Evolutionary conservation across 805 yeast species (phyloP).

Genomic region (Metschnikowia borealis): DNA sequence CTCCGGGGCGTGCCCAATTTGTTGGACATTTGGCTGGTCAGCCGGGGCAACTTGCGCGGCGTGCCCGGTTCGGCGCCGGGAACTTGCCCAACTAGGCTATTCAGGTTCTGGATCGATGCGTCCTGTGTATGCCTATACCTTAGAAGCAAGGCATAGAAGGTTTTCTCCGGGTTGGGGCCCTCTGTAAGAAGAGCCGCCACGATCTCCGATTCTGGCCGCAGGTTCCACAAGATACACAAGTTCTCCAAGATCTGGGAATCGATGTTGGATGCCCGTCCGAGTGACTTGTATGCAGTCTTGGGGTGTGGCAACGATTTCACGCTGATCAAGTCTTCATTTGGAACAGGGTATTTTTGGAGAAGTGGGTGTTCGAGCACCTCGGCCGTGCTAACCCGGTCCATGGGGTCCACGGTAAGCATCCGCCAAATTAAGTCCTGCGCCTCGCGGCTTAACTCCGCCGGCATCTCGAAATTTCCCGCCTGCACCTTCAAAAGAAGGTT

Average conservation of each 20-base stretch:
- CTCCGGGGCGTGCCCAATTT: conserved; percentile 13
- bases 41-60: conserved; percentile 15
- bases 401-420: conserved; percentile 71
- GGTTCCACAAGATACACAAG: conserved; percentile 56
- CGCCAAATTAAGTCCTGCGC: conserved; percentile 62
- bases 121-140: conserved; percentile 42
- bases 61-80: conserved; percentile 10
- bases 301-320: conserved; percentile 52
- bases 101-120: conserved; percentile 11
- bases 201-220: conserved; percentile 42
- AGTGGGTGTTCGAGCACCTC: conserved; percentile 60
- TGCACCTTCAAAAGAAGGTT: conserved; percentile 70
- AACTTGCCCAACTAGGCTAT: not conserved
- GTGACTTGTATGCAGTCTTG: conserved; percentile 48
- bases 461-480: conserved; percentile 72
- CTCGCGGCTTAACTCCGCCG: conserved; percentile 54
- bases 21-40: conserved; percentile 8
- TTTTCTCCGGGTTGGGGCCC: conserved; percentile 44
- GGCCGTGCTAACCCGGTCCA: conserved; percentile 62
- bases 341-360: conserved; percentile 47
- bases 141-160: conserved; percentile 43
- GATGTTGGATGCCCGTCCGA: conserved; percentile 44
- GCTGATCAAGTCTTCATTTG: conserved; percentile 42
- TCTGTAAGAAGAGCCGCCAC: conserved; percentile 31
- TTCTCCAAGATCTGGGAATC: conserved; percentile 53